phyloP scores from a whole-genome alignment of 75 land plant species.

The Pinus albicaulis region DNA sequence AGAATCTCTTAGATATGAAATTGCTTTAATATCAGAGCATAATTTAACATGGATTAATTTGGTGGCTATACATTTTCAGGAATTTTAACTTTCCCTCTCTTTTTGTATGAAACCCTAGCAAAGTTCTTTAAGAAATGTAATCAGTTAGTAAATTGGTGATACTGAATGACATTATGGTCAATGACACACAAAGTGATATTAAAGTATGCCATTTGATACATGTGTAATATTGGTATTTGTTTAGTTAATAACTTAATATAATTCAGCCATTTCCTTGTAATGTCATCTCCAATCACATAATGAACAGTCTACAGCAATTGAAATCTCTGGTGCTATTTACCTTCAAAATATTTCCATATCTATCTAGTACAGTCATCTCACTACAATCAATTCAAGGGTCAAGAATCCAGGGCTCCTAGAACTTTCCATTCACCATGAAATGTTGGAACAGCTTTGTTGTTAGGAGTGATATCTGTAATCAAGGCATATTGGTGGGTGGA shows the following conservation, averaged over 20 bases:
- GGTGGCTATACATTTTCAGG: not conserved
- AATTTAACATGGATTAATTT: not conserved
- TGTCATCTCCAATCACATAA: not conserved
- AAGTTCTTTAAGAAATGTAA: not conserved
- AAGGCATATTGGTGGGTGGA: no score
- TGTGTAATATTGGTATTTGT: not conserved
- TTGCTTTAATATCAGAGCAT: not conserved
- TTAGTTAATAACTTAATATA: not conserved
- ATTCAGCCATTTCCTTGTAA: not conserved
- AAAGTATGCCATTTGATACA: not conserved
- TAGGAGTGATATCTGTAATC: no score
- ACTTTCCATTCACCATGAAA: not conserved
- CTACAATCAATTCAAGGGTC: not conserved
- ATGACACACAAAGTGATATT: not conserved
- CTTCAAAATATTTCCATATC: not conserved
- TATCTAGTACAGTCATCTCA: not conserved
- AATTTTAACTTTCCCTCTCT: not conserved
- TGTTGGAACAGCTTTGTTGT: not conserved
- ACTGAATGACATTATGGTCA: not conserved
- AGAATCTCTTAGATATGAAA: not conserved
- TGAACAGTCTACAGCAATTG: not conserved
- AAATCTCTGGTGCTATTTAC: not conserved
- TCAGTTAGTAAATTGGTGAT: not conserved
- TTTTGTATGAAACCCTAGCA: not conserved
- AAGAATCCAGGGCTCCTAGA: not conserved